Conservation (phyloP, 495 filamentous ascomycete species). For the Neurospora sp. region DNA sequence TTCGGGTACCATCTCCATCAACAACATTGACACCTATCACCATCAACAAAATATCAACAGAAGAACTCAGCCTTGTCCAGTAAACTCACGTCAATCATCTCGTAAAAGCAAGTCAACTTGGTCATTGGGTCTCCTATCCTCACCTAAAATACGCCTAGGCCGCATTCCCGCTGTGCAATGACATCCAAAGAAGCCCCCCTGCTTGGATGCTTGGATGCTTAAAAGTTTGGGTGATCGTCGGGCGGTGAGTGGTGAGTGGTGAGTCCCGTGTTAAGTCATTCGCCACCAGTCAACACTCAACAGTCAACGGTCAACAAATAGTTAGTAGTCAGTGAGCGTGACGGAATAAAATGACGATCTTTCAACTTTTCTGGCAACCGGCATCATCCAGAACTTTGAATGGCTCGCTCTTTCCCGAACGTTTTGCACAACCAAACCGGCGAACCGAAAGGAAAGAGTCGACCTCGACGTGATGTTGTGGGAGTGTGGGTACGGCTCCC, state of each 20-base stretch:
- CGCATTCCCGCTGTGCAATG: not conserved
- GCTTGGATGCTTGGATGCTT: not conserved
- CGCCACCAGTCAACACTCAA: not conserved
- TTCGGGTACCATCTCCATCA: not conserved
- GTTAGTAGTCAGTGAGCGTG: not conserved
- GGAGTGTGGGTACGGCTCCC: not conserved
- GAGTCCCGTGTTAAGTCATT: not conserved
- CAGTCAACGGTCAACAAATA: not conserved
- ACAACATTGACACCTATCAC: not conserved
- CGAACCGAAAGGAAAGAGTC: not conserved
- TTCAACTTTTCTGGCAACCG: not conserved
- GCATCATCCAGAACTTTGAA: not conserved
- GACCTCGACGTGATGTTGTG: not conserved
- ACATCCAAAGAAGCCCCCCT: not conserved
- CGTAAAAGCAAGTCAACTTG: not conserved
- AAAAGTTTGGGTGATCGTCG: not conserved
- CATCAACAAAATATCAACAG: not conserved
- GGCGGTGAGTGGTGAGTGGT: not conserved
- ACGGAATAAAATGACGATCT: not conserved
- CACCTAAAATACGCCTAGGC: not conserved
- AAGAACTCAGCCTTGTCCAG: not conserved
- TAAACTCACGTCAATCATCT: not conserved
- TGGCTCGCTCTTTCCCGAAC: not conserved
- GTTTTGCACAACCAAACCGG: not conserved
- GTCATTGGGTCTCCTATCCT: not conserved